phyloP scores from a whole-genome alignment of 495 filamentous ascomycete genomes.

The Penicillium fimorum region DNA sequence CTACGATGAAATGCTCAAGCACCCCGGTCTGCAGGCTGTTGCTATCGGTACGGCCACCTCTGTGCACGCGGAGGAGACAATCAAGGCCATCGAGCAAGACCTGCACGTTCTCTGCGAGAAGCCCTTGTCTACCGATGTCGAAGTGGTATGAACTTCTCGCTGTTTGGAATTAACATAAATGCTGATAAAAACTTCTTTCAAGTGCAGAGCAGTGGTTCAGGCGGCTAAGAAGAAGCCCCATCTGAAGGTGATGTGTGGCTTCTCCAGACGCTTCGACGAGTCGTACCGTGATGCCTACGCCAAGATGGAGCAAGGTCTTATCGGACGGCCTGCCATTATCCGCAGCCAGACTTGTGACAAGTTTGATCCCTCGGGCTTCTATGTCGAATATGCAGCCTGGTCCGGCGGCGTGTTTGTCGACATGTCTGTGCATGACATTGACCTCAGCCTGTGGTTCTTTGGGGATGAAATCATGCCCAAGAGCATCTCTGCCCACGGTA shows the following conservation, averaged over 20 bases:
- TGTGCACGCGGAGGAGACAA: slow-evolving; percentile 48
- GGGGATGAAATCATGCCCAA: slow-evolving; percentile 46
- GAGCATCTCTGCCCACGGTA: slow-evolving; percentile 47
- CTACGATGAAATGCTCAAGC: slow-evolving; percentile 51
- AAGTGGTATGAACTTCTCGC: slow-evolving; percentile 36
- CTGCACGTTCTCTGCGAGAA: slow-evolving; percentile 55
- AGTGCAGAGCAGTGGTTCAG: slow-evolving; percentile 23
- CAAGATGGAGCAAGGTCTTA: slow-evolving; percentile 45
- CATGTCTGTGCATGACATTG: slow-evolving; percentile 57
- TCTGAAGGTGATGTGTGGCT: slow-evolving; percentile 57
- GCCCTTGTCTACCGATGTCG: slow-evolving; percentile 41
- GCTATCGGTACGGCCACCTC: slow-evolving; percentile 46
- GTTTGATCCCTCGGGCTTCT: slow-evolving; percentile 52
- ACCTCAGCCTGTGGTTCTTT: slow-evolving; percentile 56
- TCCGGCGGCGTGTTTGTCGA: slow-evolving; percentile 60
- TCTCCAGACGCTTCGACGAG: slow-evolving; percentile 55
- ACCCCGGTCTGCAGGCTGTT: slow-evolving; percentile 47
- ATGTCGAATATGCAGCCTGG: slow-evolving; percentile 53
- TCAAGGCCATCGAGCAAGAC: slow-evolving; percentile 46
- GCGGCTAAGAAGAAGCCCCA: slow-evolving; percentile 29
- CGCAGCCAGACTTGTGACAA: slow-evolving; percentile 59
- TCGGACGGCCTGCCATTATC: slow-evolving; percentile 50
- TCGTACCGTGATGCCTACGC: slow-evolving; percentile 52
- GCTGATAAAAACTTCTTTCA: background rate
- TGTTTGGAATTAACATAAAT: background rate